These are phyloP conservation scores for Tolypocladium tundrense DNA, from an alignment of 2,329 filamentous ascomycete species.

Conservation along the genomic window DNA sequence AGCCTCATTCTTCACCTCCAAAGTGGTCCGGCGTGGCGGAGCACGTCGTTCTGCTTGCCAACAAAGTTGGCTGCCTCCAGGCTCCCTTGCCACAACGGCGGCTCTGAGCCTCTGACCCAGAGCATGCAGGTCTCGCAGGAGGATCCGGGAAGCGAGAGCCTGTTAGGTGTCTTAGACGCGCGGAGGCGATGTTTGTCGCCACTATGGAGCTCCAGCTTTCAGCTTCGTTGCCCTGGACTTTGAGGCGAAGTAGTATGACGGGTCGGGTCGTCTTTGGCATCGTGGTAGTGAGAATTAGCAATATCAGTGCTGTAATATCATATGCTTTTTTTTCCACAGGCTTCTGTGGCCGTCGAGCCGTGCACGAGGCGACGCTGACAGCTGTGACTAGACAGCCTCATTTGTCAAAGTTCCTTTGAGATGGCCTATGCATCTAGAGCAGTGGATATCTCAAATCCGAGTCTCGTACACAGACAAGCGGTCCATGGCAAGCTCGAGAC, in stretches of 20 bases:
- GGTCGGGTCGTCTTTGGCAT: not conserved
- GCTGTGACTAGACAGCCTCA: not conserved
- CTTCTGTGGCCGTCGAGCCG: not conserved
- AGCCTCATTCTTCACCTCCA: constrained; percentile 23
- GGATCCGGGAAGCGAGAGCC: not conserved
- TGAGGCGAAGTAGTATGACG: not conserved
- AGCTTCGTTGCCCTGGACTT: constrained; percentile 3
- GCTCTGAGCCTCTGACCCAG: constrained; percentile 6
- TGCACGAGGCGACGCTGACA: not conserved
- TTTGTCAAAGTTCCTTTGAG: not conserved
- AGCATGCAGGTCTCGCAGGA: constrained; percentile 8
- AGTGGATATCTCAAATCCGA: too few relatives aligned
- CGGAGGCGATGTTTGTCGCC: not conserved
- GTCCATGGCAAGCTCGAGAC: too few relatives aligned
- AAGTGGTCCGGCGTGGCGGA: constrained; percentile 25
- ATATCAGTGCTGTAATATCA: not conserved
- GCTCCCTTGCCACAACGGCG: constrained; percentile 11
- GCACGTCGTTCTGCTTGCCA: constrained; percentile 10
- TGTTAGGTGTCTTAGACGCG: constrained; percentile 2
- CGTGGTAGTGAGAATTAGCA: not conserved
- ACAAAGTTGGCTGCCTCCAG: constrained; percentile 6
- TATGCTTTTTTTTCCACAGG: not conserved
- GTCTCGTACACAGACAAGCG: too few relatives aligned
- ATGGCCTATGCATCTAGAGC: too few relatives aligned
- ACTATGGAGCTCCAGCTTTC: constrained; percentile 6